A percentile compares a stretch with the other conserved stretches of the same genome.
phyloP scores from a whole-genome alignment of 306 rosid genomes.

The Rosa rugosa region DNA sequence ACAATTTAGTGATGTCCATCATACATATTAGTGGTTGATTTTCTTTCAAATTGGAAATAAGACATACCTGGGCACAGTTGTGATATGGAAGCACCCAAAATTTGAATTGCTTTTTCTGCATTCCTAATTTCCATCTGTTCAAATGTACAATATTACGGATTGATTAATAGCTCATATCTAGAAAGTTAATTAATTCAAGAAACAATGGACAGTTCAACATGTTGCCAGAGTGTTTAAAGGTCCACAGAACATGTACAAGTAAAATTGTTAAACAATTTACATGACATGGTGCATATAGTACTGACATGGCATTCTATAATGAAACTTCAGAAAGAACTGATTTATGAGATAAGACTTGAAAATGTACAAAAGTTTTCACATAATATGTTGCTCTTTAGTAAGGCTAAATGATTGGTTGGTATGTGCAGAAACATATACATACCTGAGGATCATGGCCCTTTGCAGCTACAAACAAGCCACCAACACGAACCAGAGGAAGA shows the following conservation, averaged over 20 bases:
- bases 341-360: background rate
- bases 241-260: background rate
- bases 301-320: background rate
- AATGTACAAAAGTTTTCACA: background rate
- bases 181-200: constrained; percentile 6
- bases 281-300: background rate
- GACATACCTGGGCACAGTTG: constrained; percentile 66
- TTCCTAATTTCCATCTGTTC: constrained; percentile 70
- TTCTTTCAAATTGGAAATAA: background rate
- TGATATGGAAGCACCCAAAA: constrained; percentile 75
- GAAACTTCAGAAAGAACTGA: background rate
- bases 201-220: background rate
- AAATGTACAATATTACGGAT: constrained; percentile 19
- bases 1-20: background rate
- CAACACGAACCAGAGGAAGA: constrained; percentile 86
- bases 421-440: constrained; percentile 19
- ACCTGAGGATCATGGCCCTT: constrained; percentile 89
- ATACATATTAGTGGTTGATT: background rate
- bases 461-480: constrained; percentile 85
- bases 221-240: background rate
- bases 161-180: constrained; percentile 12
- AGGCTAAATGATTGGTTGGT: background rate
- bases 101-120: constrained; percentile 75
- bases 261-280: background rate
- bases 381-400: background rate